These are phyloP conservation scores for Fusarium sublunatum DNA, from an alignment of 2,329 filamentous ascomycete genomes.

Conservation along the genomic window DNA sequence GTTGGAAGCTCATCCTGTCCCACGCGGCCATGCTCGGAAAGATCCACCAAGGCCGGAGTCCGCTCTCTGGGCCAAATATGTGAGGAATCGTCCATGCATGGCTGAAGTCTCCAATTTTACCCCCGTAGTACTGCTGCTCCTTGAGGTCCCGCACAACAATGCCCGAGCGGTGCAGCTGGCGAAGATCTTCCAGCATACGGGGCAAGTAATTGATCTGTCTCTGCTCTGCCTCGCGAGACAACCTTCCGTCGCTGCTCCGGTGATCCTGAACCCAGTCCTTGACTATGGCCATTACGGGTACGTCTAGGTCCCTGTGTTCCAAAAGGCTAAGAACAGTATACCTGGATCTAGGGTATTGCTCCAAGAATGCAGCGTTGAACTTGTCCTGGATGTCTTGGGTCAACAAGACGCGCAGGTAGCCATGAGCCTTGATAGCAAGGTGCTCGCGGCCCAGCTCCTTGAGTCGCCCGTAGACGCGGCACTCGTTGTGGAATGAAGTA, in stretches of 20 bases:
- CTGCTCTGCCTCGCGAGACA: not conserved
- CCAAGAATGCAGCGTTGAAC: not conserved
- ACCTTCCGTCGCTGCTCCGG: not conserved
- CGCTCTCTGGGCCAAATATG: not conserved
- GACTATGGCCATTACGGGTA: constrained; percentile 25
- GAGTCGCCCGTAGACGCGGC: constrained; percentile 22
- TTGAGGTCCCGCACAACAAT: constrained; percentile 26
- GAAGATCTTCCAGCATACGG: constrained; percentile 12
- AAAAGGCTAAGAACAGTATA: not conserved
- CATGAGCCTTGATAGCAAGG: constrained; percentile 13
- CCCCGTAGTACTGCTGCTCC: constrained; percentile 4
- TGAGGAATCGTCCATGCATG: constrained; percentile 29
- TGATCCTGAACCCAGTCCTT: constrained; percentile 20
- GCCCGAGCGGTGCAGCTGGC: constrained; percentile 12
- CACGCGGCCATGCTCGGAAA: constrained; percentile 29
- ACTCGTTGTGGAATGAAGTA: constrained; percentile 21
- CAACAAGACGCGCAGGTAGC: constrained; percentile 9
- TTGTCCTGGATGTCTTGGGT: not conserved
- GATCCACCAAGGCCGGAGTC: not conserved
- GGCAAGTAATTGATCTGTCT: not conserved
- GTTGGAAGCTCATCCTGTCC: constrained; percentile 17
- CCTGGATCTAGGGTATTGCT: not conserved
- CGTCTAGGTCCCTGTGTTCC: fast-evolving
- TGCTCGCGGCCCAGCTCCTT: constrained; percentile 17
- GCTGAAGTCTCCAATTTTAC: constrained; percentile 8